Evolutionary conservation across 1,284 basidiomycete species (phyloP).

Genomic region (Ceratobasidium sp.): DNA sequence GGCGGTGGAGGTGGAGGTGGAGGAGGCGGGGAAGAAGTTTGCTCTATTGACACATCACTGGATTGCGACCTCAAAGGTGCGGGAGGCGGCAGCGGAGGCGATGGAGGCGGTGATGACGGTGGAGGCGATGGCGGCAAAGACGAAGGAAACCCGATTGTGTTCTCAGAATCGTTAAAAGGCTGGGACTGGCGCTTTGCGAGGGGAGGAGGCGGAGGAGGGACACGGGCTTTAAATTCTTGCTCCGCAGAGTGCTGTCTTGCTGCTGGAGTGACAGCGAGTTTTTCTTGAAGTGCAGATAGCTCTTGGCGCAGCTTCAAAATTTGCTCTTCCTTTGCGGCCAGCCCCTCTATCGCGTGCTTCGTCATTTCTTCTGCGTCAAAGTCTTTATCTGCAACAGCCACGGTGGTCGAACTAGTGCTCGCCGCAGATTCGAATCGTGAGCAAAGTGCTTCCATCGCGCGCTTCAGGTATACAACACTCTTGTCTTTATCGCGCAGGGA

Average conservation of each 20-base stretch:
- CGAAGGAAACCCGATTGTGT: slow-evolving; percentile 44
- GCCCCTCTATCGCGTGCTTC: slow-evolving; percentile 74
- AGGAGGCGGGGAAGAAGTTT: slow-evolving; percentile 47
- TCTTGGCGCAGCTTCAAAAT: slow-evolving; percentile 69
- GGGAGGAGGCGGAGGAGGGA: slow-evolving; percentile 65
- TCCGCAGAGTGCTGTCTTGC: slow-evolving; percentile 68
- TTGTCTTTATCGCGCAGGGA: slow-evolving; percentile 72
- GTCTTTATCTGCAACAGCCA: slow-evolving; percentile 62
- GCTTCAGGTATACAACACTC: slow-evolving; percentile 82
- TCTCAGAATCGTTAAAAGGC: neutral
- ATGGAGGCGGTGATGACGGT: too few relatives aligned
- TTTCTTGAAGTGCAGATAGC: slow-evolving; percentile 65
- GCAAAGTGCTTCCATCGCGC: slow-evolving; percentile 87
- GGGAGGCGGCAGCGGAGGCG: slow-evolving; percentile 49
- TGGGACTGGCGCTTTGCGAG: slow-evolving; percentile 51
- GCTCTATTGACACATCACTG: neutral
- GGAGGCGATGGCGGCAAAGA: slow-evolving; percentile 50
- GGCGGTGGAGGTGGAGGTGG: slow-evolving; percentile 57
- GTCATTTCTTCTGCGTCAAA: slow-evolving; percentile 81
- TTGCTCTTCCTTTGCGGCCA: slow-evolving; percentile 79
- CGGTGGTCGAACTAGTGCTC: slow-evolving; percentile 58
- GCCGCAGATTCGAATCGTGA: slow-evolving; percentile 71
- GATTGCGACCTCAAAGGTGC: slow-evolving; percentile 35
- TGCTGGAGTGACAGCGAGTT: slow-evolving; percentile 56
- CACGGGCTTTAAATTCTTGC: slow-evolving; percentile 76